Evolutionary conservation across 805 yeast species (phyloP), one percentile per base, ranked within the genome.

Genomic region (Starmerella potacharoeniae): DNA sequence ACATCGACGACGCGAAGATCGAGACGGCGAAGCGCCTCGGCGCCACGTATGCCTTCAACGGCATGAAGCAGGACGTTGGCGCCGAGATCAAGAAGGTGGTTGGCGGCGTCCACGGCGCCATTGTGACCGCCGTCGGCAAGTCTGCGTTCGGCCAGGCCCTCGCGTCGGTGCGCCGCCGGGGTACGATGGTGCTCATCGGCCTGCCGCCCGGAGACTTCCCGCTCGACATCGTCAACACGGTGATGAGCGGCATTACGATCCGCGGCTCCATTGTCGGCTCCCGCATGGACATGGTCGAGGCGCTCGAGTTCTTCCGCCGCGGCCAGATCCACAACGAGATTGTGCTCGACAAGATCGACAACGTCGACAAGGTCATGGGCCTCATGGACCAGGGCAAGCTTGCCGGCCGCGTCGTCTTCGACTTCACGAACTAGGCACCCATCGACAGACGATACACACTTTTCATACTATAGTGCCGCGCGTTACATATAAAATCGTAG

Each of bases 191-290:
- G 56, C 74, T 76, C 62, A 87, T 83, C 62, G 89, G 89, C 65
- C 74, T 87, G 65, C 95, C 95, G 65, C 86, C 88, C 31, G 82
- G 82, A 64, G 91, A 93, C 60, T 77, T 79, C 69, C 75, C 76
- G 62, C 80, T 88, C 42, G 77, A 80, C 55, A 87, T 87, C 54
- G 83, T 86, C 75, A 73, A 76, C 61, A 80, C 84, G 52, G 95
- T 86, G 58, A 82, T 84, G 62, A 83, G 78, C 73, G 79, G 86
- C 56, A 75, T 84, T 69, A 74, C 75, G 66, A 82, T 86, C 68
- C 80, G 76, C 69, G 95, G 93, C 64, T 85, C 95, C 52, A 84
- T 84, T 68, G 95, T 86, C 60, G 95, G 95, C 65, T 85, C 85
- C 80, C 83, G 95, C 73, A 84, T 84, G 61, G 95, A 87, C 73